Evolutionary conservation across 1,284 basidiomycete species (phyloP), one percentile per base, ranked within the genome.

Genomic region (Sphaerobolus stellatus): DNA sequence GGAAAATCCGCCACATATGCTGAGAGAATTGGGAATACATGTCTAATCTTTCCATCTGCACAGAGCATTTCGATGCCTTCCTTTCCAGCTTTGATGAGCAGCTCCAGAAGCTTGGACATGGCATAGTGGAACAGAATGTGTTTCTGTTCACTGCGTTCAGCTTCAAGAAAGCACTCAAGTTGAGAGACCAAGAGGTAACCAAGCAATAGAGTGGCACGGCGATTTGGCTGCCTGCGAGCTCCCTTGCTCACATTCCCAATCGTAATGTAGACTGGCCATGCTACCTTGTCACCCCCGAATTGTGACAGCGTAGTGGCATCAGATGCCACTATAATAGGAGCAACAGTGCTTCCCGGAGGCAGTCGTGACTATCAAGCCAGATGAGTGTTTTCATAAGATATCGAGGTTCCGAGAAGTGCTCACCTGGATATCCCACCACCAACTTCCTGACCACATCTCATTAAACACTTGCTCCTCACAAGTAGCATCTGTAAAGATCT

Each of bases 151-250:
- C 62, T 63, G 0, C 62, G 58, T 11, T 50, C 52, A 1, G 59
- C 48, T 16, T 67, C 51, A 0, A 63, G 11, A 56, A 70, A 72
- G 56, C 69, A 69, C 2, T 72, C 66, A 1, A 78, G 64, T 52
- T 77, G 75, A 0, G 60, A 38, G 0, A 70, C 68, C 1, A 75
- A 71, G 11, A 77, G 53, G 58, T 77, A 78, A 0, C 68, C 75
- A 5, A 78, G 41, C 0, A 79, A 64, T 2, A 76, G 53, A 3
- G 57, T 64, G 2, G 58, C 60, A 4, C 56, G 56, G 1, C 24
- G 22, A 0, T 56, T 59, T 1, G 61, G 59, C 16, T 55, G 25
- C 3, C 50, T 44, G 0, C 61, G 57, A 3, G 58, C 30, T 0
- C 25, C 16, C 36, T 62, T 66, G 5, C 30, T 6, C 11, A 66